Percentiles rank a stretch among this genome's conserved stretches.
These are phyloP conservation scores for Suhomyces wounanorum DNA, from an alignment of 1,139 yeast species.

Conservation along the genomic window DNA sequence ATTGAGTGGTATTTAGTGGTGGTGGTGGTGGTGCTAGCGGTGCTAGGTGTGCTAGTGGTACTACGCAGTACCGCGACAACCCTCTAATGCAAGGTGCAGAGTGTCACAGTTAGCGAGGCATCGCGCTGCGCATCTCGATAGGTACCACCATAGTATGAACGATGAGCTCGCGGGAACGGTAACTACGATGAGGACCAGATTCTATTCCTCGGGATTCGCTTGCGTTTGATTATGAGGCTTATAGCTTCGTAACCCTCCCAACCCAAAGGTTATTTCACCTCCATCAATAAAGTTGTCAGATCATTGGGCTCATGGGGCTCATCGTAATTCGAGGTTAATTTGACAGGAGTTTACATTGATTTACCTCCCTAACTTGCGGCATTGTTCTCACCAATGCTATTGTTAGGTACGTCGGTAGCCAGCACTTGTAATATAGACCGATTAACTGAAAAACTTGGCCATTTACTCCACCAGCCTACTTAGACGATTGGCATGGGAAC, in stretches of 20 bases:
- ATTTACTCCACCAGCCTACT: background rate
- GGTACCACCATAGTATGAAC: background rate
- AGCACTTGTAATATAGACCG: background rate
- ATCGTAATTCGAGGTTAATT: background rate
- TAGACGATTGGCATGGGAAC: background rate
- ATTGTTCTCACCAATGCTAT: background rate
- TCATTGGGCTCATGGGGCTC: background rate
- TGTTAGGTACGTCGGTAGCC: background rate
- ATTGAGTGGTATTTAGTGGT: background rate
- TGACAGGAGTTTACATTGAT: background rate
- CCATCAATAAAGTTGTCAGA: background rate
- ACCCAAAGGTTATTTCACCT: background rate
- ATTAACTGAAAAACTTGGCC: background rate
- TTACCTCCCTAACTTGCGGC: background rate
- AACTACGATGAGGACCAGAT: background rate
- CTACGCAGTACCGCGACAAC: background rate
- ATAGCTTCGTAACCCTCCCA: background rate
- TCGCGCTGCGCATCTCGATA: background rate
- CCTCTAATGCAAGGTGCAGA: background rate
- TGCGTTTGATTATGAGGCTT: background rate
- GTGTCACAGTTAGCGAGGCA: background rate
- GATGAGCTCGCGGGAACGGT: background rate
- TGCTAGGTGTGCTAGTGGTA: background rate
- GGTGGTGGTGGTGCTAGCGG: background rate
- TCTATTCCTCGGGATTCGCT: background rate